Evolutionary conservation across 2,329 filamentous ascomycete species (phyloP), one percentile per base, ranked within the genome.

Genomic region (Fusarium austroafricanum): DNA sequence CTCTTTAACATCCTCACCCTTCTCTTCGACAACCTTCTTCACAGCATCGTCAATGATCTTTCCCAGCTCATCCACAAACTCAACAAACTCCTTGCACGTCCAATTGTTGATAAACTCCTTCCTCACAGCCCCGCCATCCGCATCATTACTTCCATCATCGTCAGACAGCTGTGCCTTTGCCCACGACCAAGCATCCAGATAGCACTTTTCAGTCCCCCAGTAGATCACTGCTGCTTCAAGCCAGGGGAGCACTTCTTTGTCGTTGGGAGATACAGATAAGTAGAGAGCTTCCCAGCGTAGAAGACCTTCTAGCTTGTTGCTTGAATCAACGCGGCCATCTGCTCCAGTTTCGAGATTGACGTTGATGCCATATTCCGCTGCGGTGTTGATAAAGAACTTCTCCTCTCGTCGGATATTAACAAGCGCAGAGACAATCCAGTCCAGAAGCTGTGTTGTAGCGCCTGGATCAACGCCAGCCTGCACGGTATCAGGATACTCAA

Each of bases 181-280:
- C 75, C 82, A 85, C 11, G 79, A 81, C 89, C 89, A 90, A 14
- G 88, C 84, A 38, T 85, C 81, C 18, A 89, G 74, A 73, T 90
- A 90, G 61, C 83, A 85, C 45, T 83, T 87, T 78, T 95, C 92
- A 2, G 90, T 93, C n/a, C 88, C 89, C 89, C 90, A 94, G 23
- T 94, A 85, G n/a, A 92, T 84, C 4, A 92, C 85, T 64, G 92
- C 82, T 8, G 89, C 90, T 75, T 93, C 90, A 4, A 94, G 79
- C 73, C 82, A 84, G 0, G 80, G 77, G 1, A 92, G 75, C 2
- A 66, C 54, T 3, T 71, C 65, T 2, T 79, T 83, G 4, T 81
- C 80, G 10, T 80, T 82, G 0, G 83, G 79, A 50, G 83, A 82
- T 14, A 86, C 82, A 6, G 83, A 83, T n/a, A 82, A 84, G 56